These are phyloP conservation scores for Wickerhamiella slavikovae DNA, from an alignment of 805 yeast genomes.

Conservation along the genomic window DNA sequence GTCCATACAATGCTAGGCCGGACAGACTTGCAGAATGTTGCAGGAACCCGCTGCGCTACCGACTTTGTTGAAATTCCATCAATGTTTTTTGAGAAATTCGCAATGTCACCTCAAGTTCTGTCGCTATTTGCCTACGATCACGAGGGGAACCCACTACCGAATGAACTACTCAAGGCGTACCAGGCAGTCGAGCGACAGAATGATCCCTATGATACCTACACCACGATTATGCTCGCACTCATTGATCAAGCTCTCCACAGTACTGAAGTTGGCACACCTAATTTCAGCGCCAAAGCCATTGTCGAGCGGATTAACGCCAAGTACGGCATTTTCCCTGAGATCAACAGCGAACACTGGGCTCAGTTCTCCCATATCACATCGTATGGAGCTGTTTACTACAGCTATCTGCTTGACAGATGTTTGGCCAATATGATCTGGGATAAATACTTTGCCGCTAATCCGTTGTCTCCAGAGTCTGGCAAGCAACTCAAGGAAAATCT, in stretches of 20 bases:
- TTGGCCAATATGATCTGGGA: conserved; percentile 76
- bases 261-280: conserved; percentile 11
- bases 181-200: conserved; percentile 3
- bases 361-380: conserved; percentile 84
- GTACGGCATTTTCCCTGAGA: conserved; percentile 42
- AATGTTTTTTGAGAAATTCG: conserved; percentile 87
- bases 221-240: conserved; percentile 78
- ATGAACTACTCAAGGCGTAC: conserved; percentile 5
- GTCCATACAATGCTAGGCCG: conserved; percentile 94
- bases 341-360: conserved; percentile 73
- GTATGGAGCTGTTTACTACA: conserved; percentile 86
- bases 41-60: conserved; percentile 89
- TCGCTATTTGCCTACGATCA: conserved; percentile 50
- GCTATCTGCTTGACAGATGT: conserved; percentile 79
- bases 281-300: conserved; percentile 35
- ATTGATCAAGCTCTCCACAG: conserved; percentile 67
- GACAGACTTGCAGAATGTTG: conserved; percentile 71
- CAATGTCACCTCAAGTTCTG: conserved; percentile 60
- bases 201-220: conserved; percentile 53
- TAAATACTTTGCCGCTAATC: conserved; percentile 46
- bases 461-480: conserved; percentile 56
- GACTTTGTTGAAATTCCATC: conserved; percentile 96
- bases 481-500: conserved; percentile 48
- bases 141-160: conserved; percentile 42
- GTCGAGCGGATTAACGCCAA: conserved; percentile 47